Evolutionary conservation across 257 asterid genomes (phyloP), one percentile per base, ranked within the genome.

Genomic region (Petunia secreta): DNA sequence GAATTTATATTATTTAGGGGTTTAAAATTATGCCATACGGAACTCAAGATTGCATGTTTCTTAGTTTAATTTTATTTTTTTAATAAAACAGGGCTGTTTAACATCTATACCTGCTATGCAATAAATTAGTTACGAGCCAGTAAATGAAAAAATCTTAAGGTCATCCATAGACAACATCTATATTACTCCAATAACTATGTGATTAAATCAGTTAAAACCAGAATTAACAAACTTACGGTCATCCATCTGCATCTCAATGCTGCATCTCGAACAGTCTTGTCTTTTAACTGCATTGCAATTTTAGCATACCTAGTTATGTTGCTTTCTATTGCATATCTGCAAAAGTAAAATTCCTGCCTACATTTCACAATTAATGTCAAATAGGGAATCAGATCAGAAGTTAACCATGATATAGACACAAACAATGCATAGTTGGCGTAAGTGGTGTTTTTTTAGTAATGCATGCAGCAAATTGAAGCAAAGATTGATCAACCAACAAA

Each of bases 211-310:
- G 38, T 36, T 57, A 50, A 64, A 78, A 79, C 57, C 62, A 37
- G 14, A 75, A 76, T 69, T 43, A 37, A 57, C 77, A 58, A 77
- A 82, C 98, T 91, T 90, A 94, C 98, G 48, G 80, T 91, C 98
- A 94, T 93, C 97, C 97, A 91, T 89, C 98, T 91, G 87, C 96
- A 90, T 16, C 98, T 95, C 60, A 94, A 82, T 78, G 98, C 98
- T 82, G 93, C 91, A 83, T 94, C 98, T 9, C 98, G 98, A 83
- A 93, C 98, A 11, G 98, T 94, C 89, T 94, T 94, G 69, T 91
- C 96, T 78, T 89, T 86, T 80, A 94, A 82, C 48, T 92, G 91
- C 87, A 82, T 91, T n/a, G 98, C 89, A 74, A 94, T 94, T 85
- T 93, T 93, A 10, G 98, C 92, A 85, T 91, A 94, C 46, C 94